phyloP scores from a whole-genome alignment of 345 rosid species.

The Melaleuca alternifolia region DNA sequence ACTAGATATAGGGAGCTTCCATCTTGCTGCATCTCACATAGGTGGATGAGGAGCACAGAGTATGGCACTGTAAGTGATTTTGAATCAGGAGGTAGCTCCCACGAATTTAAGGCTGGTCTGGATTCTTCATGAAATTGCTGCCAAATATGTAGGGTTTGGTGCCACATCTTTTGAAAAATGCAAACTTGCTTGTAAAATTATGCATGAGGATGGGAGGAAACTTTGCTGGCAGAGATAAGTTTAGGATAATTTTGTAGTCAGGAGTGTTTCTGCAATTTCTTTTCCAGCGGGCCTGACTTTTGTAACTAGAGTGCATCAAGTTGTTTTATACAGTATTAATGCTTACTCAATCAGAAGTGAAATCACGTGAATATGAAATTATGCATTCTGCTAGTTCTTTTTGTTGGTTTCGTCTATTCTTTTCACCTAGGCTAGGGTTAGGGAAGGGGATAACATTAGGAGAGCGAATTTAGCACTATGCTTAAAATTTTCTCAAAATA shows the following conservation, averaged over 20 bases:
- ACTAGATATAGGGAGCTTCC: no score
- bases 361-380: background rate
- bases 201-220: constrained; percentile 74
- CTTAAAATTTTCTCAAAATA: background rate
- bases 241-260: background rate
- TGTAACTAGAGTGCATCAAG: background rate
- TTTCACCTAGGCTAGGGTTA: background rate
- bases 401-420: background rate
- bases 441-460: background rate
- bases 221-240: constrained; percentile 56
- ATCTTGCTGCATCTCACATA: constrained; percentile 28
- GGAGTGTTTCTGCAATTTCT: background rate
- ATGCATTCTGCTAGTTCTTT: background rate
- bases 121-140: constrained; percentile 82
- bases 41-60: constrained; percentile 80
- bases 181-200: constrained; percentile 64
- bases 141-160: constrained; percentile 65
- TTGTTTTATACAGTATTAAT: no score
- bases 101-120: constrained; percentile 62
- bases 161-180: constrained; percentile 53
- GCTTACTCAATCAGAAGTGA: background rate
- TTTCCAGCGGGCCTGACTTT: background rate
- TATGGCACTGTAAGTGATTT: constrained; percentile 35
- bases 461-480: background rate
- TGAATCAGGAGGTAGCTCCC: constrained; percentile 44